These are phyloP conservation scores for Discostella stelligera DNA, from an alignment of 352 stramenopile genomes.

Conservation along the genomic window DNA sequence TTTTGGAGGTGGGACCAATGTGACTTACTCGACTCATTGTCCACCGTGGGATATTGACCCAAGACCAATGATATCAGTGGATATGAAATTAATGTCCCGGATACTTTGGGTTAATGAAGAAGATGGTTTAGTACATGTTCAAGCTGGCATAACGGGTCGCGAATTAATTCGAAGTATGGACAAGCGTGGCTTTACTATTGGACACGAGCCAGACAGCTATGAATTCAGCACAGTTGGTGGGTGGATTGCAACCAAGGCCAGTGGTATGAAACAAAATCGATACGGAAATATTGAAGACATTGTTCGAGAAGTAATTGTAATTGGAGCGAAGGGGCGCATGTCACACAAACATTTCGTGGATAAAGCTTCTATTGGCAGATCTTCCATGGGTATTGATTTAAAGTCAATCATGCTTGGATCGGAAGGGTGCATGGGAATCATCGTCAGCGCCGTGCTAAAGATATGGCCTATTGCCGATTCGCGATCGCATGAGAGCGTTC, in stretches of 20 bases:
- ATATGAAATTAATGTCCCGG: conserved; percentile 89
- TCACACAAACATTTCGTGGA: conserved; percentile 53
- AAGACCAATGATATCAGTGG: conserved; percentile 90
- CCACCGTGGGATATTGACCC: conserved; percentile 75
- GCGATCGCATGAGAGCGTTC: conserved; percentile 88
- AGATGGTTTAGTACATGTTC: conserved; percentile 87
- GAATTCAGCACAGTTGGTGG: conserved; percentile 93
- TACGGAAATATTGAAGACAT: conserved; percentile 95
- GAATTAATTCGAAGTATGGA: conserved; percentile 88
- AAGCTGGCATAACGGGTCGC: conserved; percentile 89
- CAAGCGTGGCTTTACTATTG: conserved; percentile 86
- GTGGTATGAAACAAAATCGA: conserved; percentile 92
- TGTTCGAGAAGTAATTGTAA: conserved; percentile 81
- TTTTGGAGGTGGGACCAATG: conserved; percentile 92
- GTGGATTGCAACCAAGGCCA: conserved; percentile 90
- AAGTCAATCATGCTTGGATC: conserved; percentile 87
- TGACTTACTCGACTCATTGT: conserved; percentile 78
- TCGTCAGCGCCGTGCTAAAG: conserved; percentile 91
- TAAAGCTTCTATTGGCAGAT: conserved; percentile 75
- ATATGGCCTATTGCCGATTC: conserved; percentile 85
- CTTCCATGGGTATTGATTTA: conserved; percentile 88
- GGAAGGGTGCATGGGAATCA: conserved; percentile 92
- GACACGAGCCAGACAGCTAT: conserved; percentile 90
- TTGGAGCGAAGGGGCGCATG: conserved; percentile 58
- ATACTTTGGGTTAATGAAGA: conserved; percentile 80